Base-by-base conservation (phyloP, 1,139 yeast genomes). In the Petasospora rhodanensis region DNA sequence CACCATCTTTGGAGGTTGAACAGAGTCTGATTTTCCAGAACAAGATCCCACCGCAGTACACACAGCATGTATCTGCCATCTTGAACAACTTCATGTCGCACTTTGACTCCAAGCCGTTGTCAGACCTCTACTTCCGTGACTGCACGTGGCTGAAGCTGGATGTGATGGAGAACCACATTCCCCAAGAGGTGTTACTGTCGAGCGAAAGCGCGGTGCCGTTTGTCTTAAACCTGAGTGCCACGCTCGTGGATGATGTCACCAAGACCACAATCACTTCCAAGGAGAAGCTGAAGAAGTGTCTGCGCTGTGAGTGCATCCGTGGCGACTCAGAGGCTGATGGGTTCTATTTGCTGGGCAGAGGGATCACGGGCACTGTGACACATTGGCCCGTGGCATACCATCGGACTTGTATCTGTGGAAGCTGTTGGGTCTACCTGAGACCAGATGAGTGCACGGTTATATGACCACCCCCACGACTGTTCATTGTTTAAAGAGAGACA, bases 351-450 rank as follows among this genome's bases (percentile, higher is more conserved):
- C 28, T 47, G 32, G 45, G 49, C 2, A 28, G 34, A 10, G 40
- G 36, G 4, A 13, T 35, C 1, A 40, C 45, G 2, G 71, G 70
- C 3, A 47, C 62, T 51, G 40, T 61, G 4, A 71, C 76, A 2
- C 69, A 73, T 38, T 81, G 89, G 86, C 75, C 83, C 1, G 67
- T 77, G 64, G 81, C 82, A 2, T 79, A 81, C 52, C 89, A 80
- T 45, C 64, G 89, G 43, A 74, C 76, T 14, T 85, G 95, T 56
- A 63, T 82, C 16, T 85, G 95, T 56, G 94, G 95, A 0, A 84
- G 85, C 30, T 69, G 79, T 5, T 82, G 91, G 91, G 73, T 73
- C 3, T 47, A 45, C 26, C 29, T 48, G 6, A 21, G 23, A 21
- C 12, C 7, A 14, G 18, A 24, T 24, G 26, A 24, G 16, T 14